Percentiles rank a stretch among this genome's conserved stretches.
Evolutionary conservation across 2,329 filamentous ascomycete genomes (phyloP).

Genomic region (Emergomyces pasteurianus): DNA sequence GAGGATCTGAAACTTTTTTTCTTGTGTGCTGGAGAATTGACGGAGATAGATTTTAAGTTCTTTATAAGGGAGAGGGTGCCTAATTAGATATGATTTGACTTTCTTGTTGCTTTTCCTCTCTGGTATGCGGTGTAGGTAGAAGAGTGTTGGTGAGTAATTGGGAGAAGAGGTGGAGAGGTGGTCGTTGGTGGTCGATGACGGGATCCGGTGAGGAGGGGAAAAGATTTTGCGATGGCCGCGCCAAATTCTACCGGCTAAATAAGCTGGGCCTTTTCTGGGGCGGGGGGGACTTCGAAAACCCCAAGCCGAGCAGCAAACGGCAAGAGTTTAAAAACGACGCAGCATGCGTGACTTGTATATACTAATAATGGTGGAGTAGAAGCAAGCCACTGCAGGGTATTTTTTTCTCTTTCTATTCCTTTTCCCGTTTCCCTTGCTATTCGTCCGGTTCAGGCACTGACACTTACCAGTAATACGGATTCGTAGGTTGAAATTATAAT

Average conservation of each 20-base stretch:
- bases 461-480: too few species aligned
- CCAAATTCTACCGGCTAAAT: background rate
- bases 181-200: background rate
- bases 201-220: background rate
- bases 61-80: background rate
- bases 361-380: too few species aligned
- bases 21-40: background rate
- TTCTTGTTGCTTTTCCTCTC: background rate
- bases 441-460: too few species aligned
- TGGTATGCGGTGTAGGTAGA: background rate
- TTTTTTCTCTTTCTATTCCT: background rate
- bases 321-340: background rate
- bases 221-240: background rate
- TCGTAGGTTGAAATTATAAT: too few species aligned
- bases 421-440: background rate
- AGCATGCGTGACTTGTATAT: too few species aligned
- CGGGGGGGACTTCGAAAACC: too few species aligned
- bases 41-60: background rate
- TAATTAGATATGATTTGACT: background rate
- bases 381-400: background rate
- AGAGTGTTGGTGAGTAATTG: background rate
- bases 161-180: background rate
- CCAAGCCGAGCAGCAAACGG: too few species aligned
- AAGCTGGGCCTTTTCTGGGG: background rate
- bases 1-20: background rate